Conservation (phyloP, 345 rosid species). For the Citrus cavaleriei region DNA sequence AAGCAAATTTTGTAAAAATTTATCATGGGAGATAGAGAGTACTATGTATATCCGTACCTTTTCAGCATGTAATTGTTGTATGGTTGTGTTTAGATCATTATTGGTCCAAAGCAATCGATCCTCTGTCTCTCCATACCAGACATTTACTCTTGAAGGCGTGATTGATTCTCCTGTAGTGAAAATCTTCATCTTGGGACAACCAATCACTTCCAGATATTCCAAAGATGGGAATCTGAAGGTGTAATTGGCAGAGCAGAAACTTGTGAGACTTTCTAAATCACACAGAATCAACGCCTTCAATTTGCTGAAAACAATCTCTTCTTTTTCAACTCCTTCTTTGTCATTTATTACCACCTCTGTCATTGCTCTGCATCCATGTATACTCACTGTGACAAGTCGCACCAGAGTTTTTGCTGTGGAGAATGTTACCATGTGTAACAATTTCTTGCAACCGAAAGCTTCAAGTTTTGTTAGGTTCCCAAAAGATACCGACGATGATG, state of each 20-base stretch:
- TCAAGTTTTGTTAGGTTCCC: not conserved
- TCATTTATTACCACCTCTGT: not conserved
- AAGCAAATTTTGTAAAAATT: too few relatives aligned
- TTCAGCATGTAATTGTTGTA: not conserved
- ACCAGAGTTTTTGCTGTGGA: too few relatives aligned
- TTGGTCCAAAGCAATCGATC: too few relatives aligned
- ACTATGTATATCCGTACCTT: not conserved
- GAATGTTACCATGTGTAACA: not conserved
- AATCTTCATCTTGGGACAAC: not conserved
- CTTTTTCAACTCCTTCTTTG: not conserved
- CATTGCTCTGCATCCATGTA: not conserved
- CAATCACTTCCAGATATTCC: rapidly evolving
- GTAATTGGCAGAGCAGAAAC: not conserved
- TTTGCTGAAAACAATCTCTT: not conserved
- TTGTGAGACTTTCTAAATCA: not conserved
- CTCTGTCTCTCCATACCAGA: not conserved
- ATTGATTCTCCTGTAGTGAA: not conserved
- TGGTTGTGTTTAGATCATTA: not conserved
- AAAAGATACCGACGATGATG: not conserved
- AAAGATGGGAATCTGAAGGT: not conserved
- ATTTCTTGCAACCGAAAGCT: not conserved
- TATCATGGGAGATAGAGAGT: too few relatives aligned
- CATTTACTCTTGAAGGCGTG: not conserved
- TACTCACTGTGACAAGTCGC: not conserved
- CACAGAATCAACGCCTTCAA: not conserved